Evolutionary conservation across 2,329 filamentous ascomycete genomes (phyloP), one percentile per base, ranked within the genome.

Genomic region (Ploettnerulaceae sp.): DNA sequence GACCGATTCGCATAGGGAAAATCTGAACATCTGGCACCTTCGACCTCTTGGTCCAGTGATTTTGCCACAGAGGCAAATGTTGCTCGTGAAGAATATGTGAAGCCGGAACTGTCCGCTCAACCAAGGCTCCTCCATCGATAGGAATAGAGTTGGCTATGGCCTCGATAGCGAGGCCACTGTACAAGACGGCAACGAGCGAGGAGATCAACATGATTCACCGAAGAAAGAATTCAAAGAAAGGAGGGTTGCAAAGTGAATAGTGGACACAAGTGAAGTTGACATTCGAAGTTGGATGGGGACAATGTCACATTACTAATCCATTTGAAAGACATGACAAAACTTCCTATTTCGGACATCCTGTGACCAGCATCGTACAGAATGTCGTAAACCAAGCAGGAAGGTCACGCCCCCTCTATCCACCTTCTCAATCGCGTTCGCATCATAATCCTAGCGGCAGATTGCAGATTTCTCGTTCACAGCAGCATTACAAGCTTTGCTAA

Each of bases 1-100:
- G 51, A 14, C 68, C 70, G 52, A 73, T 71, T n/a, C 69, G 64
- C 56, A 73, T 67, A 1, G 70, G 70, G 35, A 73, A 54, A 22
- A 56, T 42, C 31, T 53, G 48, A 24, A 29, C 31, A 17, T 51
- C 38, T n/a, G 54, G 43, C 5, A 57, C 33, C 38, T 56, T 57
- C 33, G 48, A 49, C 35, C 37, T 56, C 43, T 56, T 58, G 1
- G 24, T 37, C 56, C 56, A 58, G 40, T 50, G 34, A 7, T 42
- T 7, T 18, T 22, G 12, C 49, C 47, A 56, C n/a, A 52, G 52
- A 43, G 55, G 45, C 22, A 55, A 21, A 41, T 58, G 55, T 15
- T 54, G 53, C 48, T 57, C 55, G 21, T 57, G 55, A 28, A 57
- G 43, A n/a, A 37, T 47, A 18, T 57, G 53, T 8, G 55, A 45